Conservation (phyloP, 1,139 yeast species). For the Debaryomyces coudertii region DNA sequence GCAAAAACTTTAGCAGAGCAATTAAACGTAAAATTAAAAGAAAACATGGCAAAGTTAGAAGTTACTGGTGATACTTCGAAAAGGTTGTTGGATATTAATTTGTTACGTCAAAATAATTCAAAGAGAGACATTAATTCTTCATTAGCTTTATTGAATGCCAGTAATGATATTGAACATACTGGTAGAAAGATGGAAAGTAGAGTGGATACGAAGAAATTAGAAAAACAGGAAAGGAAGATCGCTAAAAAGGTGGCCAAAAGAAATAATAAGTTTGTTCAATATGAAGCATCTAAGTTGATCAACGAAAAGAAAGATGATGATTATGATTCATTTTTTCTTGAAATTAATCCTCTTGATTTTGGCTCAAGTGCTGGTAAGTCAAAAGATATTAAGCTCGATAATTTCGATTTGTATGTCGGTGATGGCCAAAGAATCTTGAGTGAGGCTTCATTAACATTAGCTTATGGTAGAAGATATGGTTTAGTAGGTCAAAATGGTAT, state of each 20-base stretch:
- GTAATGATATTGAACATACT: constrained; percentile 84
- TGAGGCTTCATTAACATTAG: constrained; percentile 82
- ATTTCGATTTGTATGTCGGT: constrained; percentile 92
- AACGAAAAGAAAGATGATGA: constrained; percentile 66
- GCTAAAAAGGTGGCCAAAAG: constrained; percentile 96
- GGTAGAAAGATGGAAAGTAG: constrained; percentile 92
- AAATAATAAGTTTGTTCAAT: constrained; percentile 81
- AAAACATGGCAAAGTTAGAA: constrained; percentile 72
- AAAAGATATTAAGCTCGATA: constrained; percentile 90
- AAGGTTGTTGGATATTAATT: constrained; percentile 71
- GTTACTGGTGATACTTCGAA: constrained; percentile 79
- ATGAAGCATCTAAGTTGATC: constrained; percentile 90
- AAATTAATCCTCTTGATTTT: constrained; percentile 91
- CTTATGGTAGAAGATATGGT: constrained; percentile 96
- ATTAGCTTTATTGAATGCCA: constrained; percentile 71
- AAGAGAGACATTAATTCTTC: constrained; percentile 76
- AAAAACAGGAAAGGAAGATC: constrained; percentile 95
- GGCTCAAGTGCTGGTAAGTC: constrained; percentile 92
- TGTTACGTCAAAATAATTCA: constrained; percentile 58
- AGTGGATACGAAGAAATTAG: constrained; percentile 94
- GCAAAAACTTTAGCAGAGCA: constrained; percentile 47
- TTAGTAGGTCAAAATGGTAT: constrained; percentile 98
- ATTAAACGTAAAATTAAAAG: constrained; percentile 59
- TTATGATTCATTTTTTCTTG: constrained; percentile 91
- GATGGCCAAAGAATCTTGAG: constrained; percentile 92